phyloP scores from a whole-genome alignment of 1,284 basidiomycete species.

The Ceratobasidium sp. region DNA sequence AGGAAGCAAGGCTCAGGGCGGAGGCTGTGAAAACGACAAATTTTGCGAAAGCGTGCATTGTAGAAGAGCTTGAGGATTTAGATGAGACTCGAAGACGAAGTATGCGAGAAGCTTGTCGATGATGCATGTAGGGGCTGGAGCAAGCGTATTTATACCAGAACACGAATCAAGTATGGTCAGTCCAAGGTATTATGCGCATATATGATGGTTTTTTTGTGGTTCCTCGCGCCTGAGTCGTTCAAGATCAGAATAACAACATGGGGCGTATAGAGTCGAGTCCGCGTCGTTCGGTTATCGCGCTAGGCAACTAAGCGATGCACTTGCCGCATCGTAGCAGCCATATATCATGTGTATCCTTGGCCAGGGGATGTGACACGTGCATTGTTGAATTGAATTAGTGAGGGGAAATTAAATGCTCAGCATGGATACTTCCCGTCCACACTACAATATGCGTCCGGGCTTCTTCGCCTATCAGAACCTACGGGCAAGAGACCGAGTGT shows the following conservation, averaged over 20 bases:
- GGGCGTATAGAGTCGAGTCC: not conserved
- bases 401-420: not conserved
- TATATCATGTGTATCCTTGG: not conserved
- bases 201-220: too few relatives aligned
- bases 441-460: too few relatives aligned
- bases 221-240: not conserved
- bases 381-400: not conserved
- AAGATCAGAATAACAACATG: not conserved
- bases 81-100: not conserved
- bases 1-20: slow-evolving; percentile 19
- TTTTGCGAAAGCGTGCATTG: slow-evolving; percentile 26
- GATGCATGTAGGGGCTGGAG: not conserved
- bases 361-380: not conserved
- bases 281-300: slow-evolving; percentile 12
- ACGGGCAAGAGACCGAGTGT: not conserved
- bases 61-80: not conserved
- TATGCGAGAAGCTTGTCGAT: slow-evolving; percentile 1
- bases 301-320: slow-evolving; percentile 3
- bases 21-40: slow-evolving; percentile 15
- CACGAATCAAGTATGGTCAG: not conserved
- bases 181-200: not conserved
- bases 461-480: not conserved
- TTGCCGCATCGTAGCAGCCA: not conserved
- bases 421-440: too few relatives aligned
- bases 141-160: slow-evolving; percentile 12